These are phyloP conservation scores for Pseudomassariella vexata DNA, from an alignment of 2,329 filamentous ascomycete species.

Conservation along the genomic window DNA sequence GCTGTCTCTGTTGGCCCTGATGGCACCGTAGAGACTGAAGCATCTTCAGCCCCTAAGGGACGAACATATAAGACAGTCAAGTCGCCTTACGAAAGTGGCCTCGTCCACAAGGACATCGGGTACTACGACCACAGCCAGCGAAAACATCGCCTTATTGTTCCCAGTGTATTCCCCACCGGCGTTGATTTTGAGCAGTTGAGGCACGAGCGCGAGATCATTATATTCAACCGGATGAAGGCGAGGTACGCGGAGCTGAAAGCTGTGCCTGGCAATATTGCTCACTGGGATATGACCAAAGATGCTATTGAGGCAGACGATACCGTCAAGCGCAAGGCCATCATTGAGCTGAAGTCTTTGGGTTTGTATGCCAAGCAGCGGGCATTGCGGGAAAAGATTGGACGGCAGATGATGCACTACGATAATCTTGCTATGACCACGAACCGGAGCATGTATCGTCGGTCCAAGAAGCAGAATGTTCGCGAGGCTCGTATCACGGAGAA, in stretches of 20 bases:
- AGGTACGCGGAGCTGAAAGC: conserved; percentile 80
- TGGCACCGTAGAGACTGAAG: conserved; percentile 19
- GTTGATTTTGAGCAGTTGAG: conserved; percentile 81
- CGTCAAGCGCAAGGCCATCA: conserved; percentile 82
- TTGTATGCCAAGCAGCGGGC: conserved; percentile 84
- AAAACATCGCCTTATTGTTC: conserved; percentile 72
- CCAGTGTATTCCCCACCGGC: conserved; percentile 82
- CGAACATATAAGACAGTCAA: conserved; percentile 67
- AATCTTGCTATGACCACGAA: conserved; percentile 98
- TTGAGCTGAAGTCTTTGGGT: conserved; percentile 89
- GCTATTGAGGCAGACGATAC: conserved; percentile 66
- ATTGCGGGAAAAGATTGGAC: conserved; percentile 79
- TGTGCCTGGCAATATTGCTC: conserved; percentile 77
- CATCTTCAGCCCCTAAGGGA: conserved; percentile 29
- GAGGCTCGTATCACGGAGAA: conserved; percentile 98
- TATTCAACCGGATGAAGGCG: conserved; percentile 85
- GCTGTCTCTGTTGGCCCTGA: conserved; percentile 27
- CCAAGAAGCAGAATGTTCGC: conserved; percentile 95
- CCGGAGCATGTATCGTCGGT: conserved; percentile 78
- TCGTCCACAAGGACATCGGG: conserved; percentile 57
- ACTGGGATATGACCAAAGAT: conserved; percentile 76
- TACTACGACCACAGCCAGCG: conserved; percentile 76
- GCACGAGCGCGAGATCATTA: conserved; percentile 78
- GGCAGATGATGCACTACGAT: conserved; percentile 91
- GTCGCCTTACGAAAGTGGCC: conserved; percentile 58